Evolutionary conservation across 208 protist genomes (phyloP).

Genomic region (Endotrypanum monterogeii): DNA sequence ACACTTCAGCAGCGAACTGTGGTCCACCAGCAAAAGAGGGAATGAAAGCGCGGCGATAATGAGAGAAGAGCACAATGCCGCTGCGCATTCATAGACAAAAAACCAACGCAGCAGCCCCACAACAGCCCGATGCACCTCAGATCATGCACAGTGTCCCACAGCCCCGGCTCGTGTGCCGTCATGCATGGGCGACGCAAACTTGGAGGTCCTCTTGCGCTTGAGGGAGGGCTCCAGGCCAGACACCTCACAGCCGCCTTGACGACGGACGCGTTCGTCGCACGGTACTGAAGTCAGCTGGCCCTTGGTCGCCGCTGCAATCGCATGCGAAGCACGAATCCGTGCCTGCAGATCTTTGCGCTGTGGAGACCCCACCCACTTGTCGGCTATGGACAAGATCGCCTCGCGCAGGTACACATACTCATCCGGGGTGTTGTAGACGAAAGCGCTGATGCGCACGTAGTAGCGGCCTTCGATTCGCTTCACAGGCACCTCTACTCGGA

Average conservation of each 20-base stretch:
- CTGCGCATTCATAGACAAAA: neutral
- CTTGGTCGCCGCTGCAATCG: neutral
- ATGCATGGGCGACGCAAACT: conserved; percentile 31
- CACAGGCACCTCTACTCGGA: conserved; percentile 86
- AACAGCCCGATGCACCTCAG: too few relatives aligned
- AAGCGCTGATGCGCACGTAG: conserved; percentile 86
- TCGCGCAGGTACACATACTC: conserved; percentile 88
- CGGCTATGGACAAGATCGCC: conserved; percentile 60
- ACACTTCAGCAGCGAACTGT: neutral
- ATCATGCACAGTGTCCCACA: neutral
- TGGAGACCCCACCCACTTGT: conserved; percentile 45
- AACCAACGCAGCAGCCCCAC: neutral
- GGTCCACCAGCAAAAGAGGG: neutral
- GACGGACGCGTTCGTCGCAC: conserved; percentile 61
- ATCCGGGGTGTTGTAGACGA: conserved; percentile 87
- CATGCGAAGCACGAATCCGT: neutral
- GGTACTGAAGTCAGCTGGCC: conserved; percentile 24
- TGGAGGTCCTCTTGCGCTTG: conserved; percentile 44
- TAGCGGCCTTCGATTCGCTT: conserved; percentile 81
- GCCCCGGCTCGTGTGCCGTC: neutral
- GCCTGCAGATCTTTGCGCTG: conserved; percentile 23
- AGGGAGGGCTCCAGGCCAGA: conserved; percentile 48
- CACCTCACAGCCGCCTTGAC: conserved; percentile 58
- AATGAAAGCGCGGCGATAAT: neutral
- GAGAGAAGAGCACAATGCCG: neutral